A percentile compares a stretch with the other conserved stretches of the same genome.
phyloP scores from a whole-genome alignment of 345 rosid species.

The Citrus glauca region DNA sequence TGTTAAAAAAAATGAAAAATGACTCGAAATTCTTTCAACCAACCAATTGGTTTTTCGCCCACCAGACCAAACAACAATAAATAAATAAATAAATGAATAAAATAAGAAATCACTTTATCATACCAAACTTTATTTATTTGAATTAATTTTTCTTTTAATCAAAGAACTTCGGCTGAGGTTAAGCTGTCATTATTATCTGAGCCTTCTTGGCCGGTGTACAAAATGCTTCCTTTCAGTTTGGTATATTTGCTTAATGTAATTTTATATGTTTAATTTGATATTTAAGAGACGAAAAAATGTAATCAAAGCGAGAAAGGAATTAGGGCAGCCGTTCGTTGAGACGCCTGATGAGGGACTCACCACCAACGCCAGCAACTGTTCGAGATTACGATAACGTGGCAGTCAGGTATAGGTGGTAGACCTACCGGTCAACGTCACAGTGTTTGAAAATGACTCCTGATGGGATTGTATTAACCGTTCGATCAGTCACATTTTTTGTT shows the following conservation, averaged over 20 bases:
- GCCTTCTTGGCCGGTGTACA: too few relatives aligned
- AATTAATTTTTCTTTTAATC: neutral
- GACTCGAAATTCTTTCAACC: neutral
- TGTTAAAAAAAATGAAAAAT: neutral
- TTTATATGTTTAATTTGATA: neutral
- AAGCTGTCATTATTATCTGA: conserved; percentile 26
- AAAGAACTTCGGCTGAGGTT: conserved; percentile 37
- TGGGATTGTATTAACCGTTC: conserved; percentile 28
- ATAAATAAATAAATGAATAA: neutral
- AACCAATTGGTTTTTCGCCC: neutral
- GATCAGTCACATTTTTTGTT: conserved; percentile 13
- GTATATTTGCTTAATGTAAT: neutral
- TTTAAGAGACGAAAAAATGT: neutral
- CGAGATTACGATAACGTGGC: conserved; percentile 9
- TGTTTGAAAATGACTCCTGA: conserved; percentile 5
- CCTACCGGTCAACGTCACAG: neutral
- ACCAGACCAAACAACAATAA: neutral
- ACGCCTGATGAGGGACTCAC: conserved; percentile 14
- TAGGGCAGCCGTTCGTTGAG: conserved; percentile 5
- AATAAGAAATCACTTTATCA: neutral
- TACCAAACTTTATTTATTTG: conserved; percentile 6
- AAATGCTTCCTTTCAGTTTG: too few relatives aligned
- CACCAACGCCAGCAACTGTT: conserved; percentile 8
- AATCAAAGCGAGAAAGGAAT: neutral
- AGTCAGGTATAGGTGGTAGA: neutral